Evolutionary conservation across 495 filamentous ascomycete genomes (phyloP).

Genomic region (Sporormia fimetaria): DNA sequence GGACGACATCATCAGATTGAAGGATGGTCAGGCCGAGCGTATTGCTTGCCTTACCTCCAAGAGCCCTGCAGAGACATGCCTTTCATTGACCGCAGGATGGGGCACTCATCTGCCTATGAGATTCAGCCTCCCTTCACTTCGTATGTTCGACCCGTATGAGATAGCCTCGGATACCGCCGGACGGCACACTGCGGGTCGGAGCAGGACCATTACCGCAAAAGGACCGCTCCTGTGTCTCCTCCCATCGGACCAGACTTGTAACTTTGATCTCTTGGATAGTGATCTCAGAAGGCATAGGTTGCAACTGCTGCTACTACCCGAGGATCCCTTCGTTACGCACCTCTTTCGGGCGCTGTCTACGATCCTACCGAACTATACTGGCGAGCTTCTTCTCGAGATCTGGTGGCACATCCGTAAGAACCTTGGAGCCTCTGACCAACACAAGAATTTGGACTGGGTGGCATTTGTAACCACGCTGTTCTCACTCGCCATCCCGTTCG

Average conservation of each 20-base stretch:
- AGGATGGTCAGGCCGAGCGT: constrained; percentile 14
- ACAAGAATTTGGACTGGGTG: constrained; percentile 64
- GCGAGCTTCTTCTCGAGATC: constrained; percentile 52
- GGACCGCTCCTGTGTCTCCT: constrained; percentile 4
- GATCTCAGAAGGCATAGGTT: constrained; percentile 16
- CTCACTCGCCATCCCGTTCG: constrained; percentile 38
- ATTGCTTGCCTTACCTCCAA: constrained; percentile 5
- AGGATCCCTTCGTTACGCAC: constrained; percentile 9
- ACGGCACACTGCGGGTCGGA: constrained; percentile 13
- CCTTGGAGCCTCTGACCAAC: constrained; percentile 39
- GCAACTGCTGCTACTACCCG: constrained; percentile 13
- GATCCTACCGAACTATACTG: constrained; percentile 36
- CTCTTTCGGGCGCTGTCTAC: constrained; percentile 12
- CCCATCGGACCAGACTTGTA: constrained; percentile 4
- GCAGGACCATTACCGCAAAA: constrained; percentile 14
- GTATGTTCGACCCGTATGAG: constrained; percentile 19
- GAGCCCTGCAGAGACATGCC: constrained; percentile 7
- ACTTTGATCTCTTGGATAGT: constrained; percentile 20
- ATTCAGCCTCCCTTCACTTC: constrained; percentile 8
- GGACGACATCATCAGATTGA: constrained; percentile 13
- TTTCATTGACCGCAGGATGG: constrained; percentile 20
- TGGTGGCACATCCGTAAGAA: constrained; percentile 72
- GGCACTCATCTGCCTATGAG: constrained; percentile 13
- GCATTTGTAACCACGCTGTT: constrained; percentile 63
- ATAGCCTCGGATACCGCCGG: constrained; percentile 7